A percentile compares a stretch with the other conserved stretches of the same genome.
Conservation (phyloP, 768 basidiomycete species). For the Myochromella boudieri region DNA sequence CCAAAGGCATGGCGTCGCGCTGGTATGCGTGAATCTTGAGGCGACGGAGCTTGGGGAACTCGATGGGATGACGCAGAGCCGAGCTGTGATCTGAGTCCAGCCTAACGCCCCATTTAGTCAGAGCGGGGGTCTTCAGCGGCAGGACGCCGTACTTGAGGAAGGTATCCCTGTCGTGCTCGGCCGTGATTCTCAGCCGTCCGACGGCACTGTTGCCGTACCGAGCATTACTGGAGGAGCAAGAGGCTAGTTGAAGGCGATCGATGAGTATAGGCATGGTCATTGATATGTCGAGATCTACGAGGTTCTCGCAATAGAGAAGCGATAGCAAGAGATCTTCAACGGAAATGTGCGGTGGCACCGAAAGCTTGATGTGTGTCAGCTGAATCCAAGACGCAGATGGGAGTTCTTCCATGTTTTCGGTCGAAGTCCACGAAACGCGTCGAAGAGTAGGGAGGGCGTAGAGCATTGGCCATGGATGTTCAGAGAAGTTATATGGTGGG, state of each 20-base stretch:
- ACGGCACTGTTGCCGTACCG: neutral
- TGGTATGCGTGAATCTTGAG: constrained; percentile 10
- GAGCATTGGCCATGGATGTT: neutral
- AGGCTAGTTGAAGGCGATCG: neutral
- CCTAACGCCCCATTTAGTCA: neutral
- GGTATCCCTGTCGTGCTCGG: neutral
- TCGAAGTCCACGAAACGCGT: neutral
- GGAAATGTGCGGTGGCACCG: neutral
- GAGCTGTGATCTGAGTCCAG: neutral
- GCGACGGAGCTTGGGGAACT: constrained; percentile 5
- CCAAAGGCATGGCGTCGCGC: constrained; percentile 1
- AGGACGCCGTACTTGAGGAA: neutral
- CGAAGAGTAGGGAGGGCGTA: neutral
- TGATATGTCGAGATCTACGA: constrained; percentile 5
- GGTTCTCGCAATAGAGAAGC: constrained; percentile 4
- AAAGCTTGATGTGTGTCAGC: constrained; percentile 10
- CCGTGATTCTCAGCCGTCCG: neutral
- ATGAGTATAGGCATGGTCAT: constrained; percentile 3
- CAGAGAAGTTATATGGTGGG: neutral
- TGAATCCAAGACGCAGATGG: neutral
- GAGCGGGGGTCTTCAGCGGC: neutral
- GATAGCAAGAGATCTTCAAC: neutral
- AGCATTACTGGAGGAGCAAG: neutral
- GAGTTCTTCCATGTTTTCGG: neutral
- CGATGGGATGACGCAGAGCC: neutral